Base-by-base conservation (phyloP, 371 early-diverging fungal species). In the Vairimorpha necatrix region DNA sequence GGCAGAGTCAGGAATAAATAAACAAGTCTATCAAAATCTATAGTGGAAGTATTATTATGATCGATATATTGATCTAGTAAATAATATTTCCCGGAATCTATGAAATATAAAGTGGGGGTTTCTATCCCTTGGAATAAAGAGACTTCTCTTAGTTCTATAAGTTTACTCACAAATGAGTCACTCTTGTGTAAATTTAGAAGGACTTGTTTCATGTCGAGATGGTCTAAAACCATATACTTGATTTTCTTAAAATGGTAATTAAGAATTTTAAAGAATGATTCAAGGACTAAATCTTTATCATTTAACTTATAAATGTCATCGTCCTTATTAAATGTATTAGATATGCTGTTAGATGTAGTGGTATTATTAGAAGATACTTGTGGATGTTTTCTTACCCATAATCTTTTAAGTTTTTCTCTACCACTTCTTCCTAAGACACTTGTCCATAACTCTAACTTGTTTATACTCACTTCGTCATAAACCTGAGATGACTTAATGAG, bases 261-360 rank as follows among this genome's bases (percentile, higher is more conserved):
- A 33, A 72, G 7, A 34, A 72, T 65, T 11, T 72, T 53, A 63
- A 72, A 72, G 38, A 72, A 62, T 34, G 34, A 24, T 16, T 16
- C 38, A 9, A 48, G 36, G 14, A 72, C 73, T 0, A 34, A 22
- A 2, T 61, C 47, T 36, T 36, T 48, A 26, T 53, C 22, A 48
- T 72, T 72, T 47, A 72, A 48, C 22, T 22, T 65, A 28, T 36
- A 54, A 38, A 63, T 63, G 2, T 63, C 54, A 16, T 9, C 4
- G 33, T 72, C 58, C n/a, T n/a, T n/a, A 42, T 42, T 42, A 42
- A 11, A 11, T 42, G 18, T n/a, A n/a, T n/a, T n/a, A n/a, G n/a
- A n/a, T n/a, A n/a, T n/a, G n/a, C n/a, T n/a, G n/a, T n/a, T n/a
- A n/a, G n/a, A n/a, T n/a, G n/a, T n/a, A n/a, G n/a, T n/a, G n/a